Evolutionary conservation across 441 rosid species (phyloP).

Genomic region (Brassica hybrid): DNA sequence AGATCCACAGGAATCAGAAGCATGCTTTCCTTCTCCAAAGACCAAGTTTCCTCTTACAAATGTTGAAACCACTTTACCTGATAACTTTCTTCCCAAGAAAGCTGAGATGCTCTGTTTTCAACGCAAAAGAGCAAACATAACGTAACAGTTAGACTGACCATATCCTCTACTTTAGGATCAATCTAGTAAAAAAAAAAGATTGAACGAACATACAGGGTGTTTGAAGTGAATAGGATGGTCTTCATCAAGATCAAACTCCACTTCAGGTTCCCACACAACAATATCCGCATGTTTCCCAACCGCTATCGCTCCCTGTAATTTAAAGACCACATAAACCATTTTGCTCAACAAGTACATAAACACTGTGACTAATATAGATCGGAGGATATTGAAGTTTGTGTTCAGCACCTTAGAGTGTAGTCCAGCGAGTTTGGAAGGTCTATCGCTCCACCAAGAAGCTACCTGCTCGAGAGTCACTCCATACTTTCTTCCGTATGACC

Average conservation of each 20-base stretch:
- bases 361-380: not conserved
- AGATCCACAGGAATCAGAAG: constrained; percentile 77
- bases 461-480: constrained; percentile 77
- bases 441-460: constrained; percentile 87
- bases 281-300: constrained; percentile 86
- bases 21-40: constrained; percentile 75
- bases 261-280: constrained; percentile 83
- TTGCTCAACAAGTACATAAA: not conserved
- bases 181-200: not conserved
- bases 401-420: constrained; percentile 63
- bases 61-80: constrained; percentile 85
- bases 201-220: constrained; percentile 63
- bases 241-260: constrained; percentile 62
- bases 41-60: constrained; percentile 91
- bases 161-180: constrained; percentile 1
- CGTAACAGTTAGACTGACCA: not conserved
- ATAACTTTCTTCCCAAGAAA: constrained; percentile 73
- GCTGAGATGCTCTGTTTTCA: constrained; percentile 77
- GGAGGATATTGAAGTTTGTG: constrained; percentile 1
- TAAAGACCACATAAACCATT: not conserved
- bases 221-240: constrained; percentile 70
- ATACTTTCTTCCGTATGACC: constrained; percentile 81
- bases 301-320: constrained; percentile 71
- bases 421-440: constrained; percentile 86
- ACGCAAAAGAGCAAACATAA: constrained; percentile 2